Evolutionary conservation across 805 yeast species (phyloP), one percentile per base, ranked within the genome.

Genomic region (Tetrapisispora taiwanensis): DNA sequence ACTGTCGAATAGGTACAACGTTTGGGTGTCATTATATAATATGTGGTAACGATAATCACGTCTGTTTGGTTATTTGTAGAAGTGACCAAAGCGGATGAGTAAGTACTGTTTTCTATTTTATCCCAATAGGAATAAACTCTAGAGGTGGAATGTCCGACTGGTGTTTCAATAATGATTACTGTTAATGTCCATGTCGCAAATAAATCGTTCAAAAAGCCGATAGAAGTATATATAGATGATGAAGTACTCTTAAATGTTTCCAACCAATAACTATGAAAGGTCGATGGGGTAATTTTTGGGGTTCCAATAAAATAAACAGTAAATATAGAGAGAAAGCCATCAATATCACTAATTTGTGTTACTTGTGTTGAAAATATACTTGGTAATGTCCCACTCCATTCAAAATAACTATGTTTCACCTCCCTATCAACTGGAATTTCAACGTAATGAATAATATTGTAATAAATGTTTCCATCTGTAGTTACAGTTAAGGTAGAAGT

Each of bases 241-340:
- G 32, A 2, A 13, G 20, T 27, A 8, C 27, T 2, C 18, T 35
- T n/a, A 18, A 26, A 41, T 3, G 33, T 12, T 2, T 38, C 38
- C 6, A 27, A 18, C 43, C 43, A 41, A n/a, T 22, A 24, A 5
- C 18, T 41, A 27, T 26, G 33, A 2, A 19, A 18, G 12, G 37
- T 33, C 17, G 33, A 30, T 4, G 26, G 4, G 2, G 10, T 5
- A 6, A 41, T 4, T 12, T 2, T 12, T n/a, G n/a, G n/a, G n/a
- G n/a, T n/a, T n/a, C n/a, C 30, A 6, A 41, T 38, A 13, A 41
- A n/a, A 12, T 26, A 41, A 14, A 41, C 20, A 14, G 43, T 41
- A 3, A 18, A 10, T 5, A 28, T 41, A 7, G 14, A 30, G 12
- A 4, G 10, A 1, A 33, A 7, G 3, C 27, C 33, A 14, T 34